Conservation (phyloP, 1,284 basidiomycete species). For the Ganoderma resinaceum region DNA sequence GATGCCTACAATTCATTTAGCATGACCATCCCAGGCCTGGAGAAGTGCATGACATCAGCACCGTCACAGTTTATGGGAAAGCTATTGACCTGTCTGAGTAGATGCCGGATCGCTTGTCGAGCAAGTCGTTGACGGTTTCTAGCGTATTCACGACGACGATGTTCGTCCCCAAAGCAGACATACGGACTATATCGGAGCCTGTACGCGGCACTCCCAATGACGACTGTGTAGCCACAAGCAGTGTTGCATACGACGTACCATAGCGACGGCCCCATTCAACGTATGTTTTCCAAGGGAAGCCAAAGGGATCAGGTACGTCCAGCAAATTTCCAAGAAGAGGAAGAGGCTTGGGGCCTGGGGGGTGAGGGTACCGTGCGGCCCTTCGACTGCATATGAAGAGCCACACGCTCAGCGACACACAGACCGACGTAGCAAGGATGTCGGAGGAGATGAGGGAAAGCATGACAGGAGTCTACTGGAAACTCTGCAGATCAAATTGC, state of each 20-base stretch:
- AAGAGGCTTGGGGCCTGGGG: conserved; percentile 34
- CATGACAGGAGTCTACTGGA: not conserved
- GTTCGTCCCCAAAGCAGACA: conserved; percentile 37
- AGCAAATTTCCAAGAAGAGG: conserved; percentile 38
- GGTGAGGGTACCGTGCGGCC: conserved; percentile 17
- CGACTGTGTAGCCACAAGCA: not conserved
- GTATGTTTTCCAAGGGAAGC: conserved; percentile 31
- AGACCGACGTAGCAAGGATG: conserved; percentile 13
- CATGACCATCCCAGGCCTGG: conserved; percentile 44
- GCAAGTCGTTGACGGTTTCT: conserved; percentile 45
- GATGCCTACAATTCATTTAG: conserved; percentile 43
- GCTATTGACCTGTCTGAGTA: conserved; percentile 33
- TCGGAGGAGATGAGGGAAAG: conserved; percentile 15
- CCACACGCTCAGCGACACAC: conserved; percentile 7
- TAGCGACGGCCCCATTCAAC: conserved; percentile 21
- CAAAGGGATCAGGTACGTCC: conserved; percentile 29
- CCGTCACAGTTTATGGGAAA: not conserved
- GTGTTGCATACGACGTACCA: conserved; percentile 13
- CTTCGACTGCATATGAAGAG: conserved; percentile 12
- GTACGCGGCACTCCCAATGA: not conserved
- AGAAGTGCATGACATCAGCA: conserved; percentile 24
- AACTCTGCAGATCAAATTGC: not conserved
- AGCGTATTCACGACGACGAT: conserved; percentile 49
- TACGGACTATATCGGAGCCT: conserved; percentile 35
- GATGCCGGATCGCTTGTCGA: conserved; percentile 47